These are phyloP conservation scores for Fraxinus sp. DNA, from an alignment of 305 asterid species.

Conservation along the genomic window DNA sequence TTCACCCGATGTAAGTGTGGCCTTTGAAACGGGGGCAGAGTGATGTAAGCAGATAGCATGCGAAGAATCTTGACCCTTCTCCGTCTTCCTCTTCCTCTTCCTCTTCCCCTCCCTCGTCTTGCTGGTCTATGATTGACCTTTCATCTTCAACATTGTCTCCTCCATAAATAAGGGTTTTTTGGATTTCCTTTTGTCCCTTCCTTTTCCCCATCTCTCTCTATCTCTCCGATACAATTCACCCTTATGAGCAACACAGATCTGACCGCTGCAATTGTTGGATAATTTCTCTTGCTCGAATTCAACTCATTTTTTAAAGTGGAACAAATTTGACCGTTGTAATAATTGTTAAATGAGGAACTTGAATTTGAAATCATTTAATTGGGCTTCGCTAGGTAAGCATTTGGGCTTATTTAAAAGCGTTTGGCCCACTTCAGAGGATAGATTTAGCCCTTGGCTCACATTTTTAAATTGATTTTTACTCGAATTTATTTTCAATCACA, in stretches of 20 bases:
- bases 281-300: neutral
- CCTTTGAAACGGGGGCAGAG: slow-evolving; percentile 76
- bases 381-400: neutral
- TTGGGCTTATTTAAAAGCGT: neutral
- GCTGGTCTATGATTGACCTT: neutral
- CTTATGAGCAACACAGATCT: neutral
- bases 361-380: neutral
- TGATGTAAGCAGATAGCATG: slow-evolving; percentile 73
- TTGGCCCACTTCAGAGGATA: no score
- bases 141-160: neutral
- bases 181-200: slow-evolving; percentile 21
- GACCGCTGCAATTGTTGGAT: slow-evolving; percentile 25
- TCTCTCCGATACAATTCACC: slow-evolving; percentile 10
- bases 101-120: neutral
- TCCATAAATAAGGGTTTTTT: slow-evolving; percentile 11
- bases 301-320: no score
- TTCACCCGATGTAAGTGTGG: slow-evolving; percentile 78
- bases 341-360: neutral
- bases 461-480: no score
- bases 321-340: no score
- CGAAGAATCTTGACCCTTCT: slow-evolving; percentile 44
- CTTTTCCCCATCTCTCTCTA: slow-evolving; percentile 34
- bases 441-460: no score
- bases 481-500: no score
- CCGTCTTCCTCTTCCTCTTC: slow-evolving; percentile 27